A percentile compares a stretch with the other conserved stretches of the same genome.
These are phyloP conservation scores for Penicillium crustosum DNA, from an alignment of 2,329 filamentous ascomycete genomes.

Conservation along the genomic window DNA sequence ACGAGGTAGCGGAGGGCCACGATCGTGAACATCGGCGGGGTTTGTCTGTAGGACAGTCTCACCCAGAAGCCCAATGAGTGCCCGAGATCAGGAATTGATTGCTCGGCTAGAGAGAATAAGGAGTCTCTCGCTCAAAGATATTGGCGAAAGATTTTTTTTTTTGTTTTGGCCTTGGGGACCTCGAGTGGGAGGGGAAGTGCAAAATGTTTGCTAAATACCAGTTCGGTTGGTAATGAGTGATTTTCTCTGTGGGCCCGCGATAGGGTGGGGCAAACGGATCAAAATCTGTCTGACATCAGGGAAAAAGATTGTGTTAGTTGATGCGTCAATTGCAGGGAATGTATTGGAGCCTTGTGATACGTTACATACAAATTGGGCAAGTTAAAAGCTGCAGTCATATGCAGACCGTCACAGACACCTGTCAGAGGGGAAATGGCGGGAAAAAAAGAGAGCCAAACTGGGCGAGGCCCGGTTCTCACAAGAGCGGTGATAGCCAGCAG, in stretches of 20 bases:
- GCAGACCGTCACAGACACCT: conserved; percentile 9
- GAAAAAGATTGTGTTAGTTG: conserved; percentile 11
- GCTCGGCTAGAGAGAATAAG: conserved; percentile 9
- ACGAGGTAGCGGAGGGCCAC: conserved; percentile 36
- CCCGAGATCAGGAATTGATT: conserved; percentile 20
- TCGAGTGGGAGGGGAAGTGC: conserved; percentile 16
- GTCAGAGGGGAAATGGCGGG: not conserved
- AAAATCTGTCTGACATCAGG: conserved; percentile 28
- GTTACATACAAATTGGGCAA: not conserved
- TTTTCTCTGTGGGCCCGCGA: conserved; percentile 30
- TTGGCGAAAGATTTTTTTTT: conserved; percentile 3
- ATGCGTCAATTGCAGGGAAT: not conserved
- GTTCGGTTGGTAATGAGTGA: conserved; percentile 26
- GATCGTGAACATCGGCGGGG: conserved; percentile 35
- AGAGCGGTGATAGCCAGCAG: conserved; percentile 14
- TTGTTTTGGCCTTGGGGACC: conserved; percentile 14
- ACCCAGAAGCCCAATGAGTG: conserved; percentile 18
- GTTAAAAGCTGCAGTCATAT: not conserved
- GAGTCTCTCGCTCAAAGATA: conserved; percentile 4
- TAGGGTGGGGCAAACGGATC: conserved; percentile 22
- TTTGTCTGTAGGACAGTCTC: conserved; percentile 17
- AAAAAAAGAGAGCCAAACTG: not conserved
- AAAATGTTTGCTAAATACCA: conserved; percentile 23
- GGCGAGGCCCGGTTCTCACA: conserved; percentile 5
- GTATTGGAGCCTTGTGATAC: not conserved